Evolutionary conservation across 2,329 filamentous ascomycete species (phyloP), one percentile per base, ranked within the genome.

Genomic region (Exophiala mesophila): DNA sequence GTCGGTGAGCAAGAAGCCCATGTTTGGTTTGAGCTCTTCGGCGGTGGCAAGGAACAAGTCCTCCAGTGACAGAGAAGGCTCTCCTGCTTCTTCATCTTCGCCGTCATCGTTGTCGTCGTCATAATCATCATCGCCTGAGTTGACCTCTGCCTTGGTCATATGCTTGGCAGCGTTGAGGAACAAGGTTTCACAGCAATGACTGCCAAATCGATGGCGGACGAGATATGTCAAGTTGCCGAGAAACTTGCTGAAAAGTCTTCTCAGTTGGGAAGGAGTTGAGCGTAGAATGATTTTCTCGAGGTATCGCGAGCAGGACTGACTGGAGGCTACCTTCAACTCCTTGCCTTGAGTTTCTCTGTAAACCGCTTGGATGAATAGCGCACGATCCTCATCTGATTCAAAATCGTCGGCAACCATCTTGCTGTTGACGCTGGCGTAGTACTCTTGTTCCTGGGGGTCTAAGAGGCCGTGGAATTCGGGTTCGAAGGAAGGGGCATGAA

Each of bases 101-200:
- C 7, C 23, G 12, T 26, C 23, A 7, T 6, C 6, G 7, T 26
- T 12, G 7, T 7, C 6, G 23, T 26, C 23, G 7, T 26, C 23
- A n/a, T n/a, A n/a, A n/a, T n/a, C n/a, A 5, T 31, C 29, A 5
- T 31, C 29, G 7, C 17, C 17, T 5, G 29, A 31, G 39, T 69
- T 65, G 23, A 70, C 65, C 4, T 68, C 65, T 5, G 71, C 70
- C 16, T 70, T 69, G 10, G 83, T 84, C 26, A 95, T 85, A 8
- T 84, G 68, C 1, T 85, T 83, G 0, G 89, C 89, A 2, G 86
- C 84, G 52, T 85, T 80, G 36, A 89, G 72, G 63, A 98, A 97
- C 21, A 98, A 74, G 18, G 87, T 87, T 68, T 98, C 92, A 62
- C 89, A 96, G 67, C 90, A 97, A 69, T 98, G 92, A 47, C 89